Percentiles rank a stretch among this genome's conserved stretches.
Evolutionary conservation across 441 rosid species (phyloP).

Genomic region (Erodium texanum): DNA sequence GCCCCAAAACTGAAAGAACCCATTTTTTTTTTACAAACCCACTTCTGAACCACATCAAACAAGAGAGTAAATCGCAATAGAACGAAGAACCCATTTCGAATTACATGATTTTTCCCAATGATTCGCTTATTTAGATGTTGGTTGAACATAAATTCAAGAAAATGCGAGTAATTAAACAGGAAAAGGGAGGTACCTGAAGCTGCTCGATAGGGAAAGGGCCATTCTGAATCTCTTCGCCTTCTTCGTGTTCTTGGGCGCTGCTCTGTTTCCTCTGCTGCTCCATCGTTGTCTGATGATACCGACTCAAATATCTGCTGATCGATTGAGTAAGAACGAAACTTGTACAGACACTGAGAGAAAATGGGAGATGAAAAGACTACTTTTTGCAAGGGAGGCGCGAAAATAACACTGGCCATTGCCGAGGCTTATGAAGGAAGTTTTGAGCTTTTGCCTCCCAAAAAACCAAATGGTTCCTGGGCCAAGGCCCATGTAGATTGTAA

Average conservation of each 20-base stretch:
- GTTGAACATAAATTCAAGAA: neutral
- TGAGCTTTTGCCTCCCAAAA: too few relatives aligned
- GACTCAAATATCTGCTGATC: conserved; percentile 5
- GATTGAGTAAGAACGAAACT: neutral
- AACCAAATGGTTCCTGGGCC: too few relatives aligned
- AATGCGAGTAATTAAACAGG: neutral
- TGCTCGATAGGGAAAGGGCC: conserved; percentile 86
- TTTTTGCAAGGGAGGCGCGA: too few relatives aligned
- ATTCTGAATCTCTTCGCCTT: conserved; percentile 52
- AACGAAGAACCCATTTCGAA: conserved; percentile 9
- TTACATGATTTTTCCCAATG: neutral
- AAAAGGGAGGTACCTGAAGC: conserved; percentile 54
- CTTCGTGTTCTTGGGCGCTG: conserved; percentile 37
- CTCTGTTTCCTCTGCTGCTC: conserved; percentile 52
- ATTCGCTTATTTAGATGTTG: neutral
- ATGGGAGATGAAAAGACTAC: neutral
- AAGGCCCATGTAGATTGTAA: too few relatives aligned
- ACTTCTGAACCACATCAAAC: neutral
- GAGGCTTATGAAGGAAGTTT: too few relatives aligned
- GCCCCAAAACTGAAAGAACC: neutral
- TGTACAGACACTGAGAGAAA: conserved; percentile 3
- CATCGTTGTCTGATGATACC: conserved; percentile 19
- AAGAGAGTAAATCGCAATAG: neutral
- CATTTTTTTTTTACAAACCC: neutral
- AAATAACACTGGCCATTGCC: too few relatives aligned